Percentiles rank a stretch among this genome's conserved stretches.
Evolutionary conservation across 768 basidiomycete species (phyloP).

Genomic region (Tricholoma furcatifolium): DNA sequence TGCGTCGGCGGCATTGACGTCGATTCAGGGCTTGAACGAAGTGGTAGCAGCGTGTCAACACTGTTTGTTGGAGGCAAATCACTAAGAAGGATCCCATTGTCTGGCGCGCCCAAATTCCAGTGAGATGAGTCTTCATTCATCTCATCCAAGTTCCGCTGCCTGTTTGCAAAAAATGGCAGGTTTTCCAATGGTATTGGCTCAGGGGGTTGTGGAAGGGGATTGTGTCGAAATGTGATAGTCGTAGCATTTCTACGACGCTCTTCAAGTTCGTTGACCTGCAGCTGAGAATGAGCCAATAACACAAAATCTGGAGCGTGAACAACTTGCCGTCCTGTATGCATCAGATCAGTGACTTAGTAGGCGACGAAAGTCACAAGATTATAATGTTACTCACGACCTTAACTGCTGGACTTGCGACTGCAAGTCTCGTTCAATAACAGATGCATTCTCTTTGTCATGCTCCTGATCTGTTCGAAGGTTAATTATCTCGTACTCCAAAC

Average conservation of each 20-base stretch:
- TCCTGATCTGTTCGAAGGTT: slow-evolving; percentile 24
- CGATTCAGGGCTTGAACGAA: neutral
- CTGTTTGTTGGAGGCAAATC: neutral
- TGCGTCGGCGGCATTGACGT: neutral
- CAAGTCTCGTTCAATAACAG: slow-evolving; percentile 35
- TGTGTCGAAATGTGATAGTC: slow-evolving; percentile 31
- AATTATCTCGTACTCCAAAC: slow-evolving; percentile 29
- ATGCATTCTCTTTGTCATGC: slow-evolving; percentile 33
- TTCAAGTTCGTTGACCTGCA: slow-evolving; percentile 32
- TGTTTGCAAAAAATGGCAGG: slow-evolving; percentile 39
- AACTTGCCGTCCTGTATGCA: slow-evolving; percentile 18
- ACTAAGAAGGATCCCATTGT: neutral
- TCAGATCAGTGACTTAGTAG: neutral
- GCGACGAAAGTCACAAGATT: neutral
- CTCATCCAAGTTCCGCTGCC: slow-evolving; percentile 3
- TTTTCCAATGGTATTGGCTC: slow-evolving; percentile 47
- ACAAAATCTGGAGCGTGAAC: neutral
- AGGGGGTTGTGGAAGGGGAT: slow-evolving; percentile 59
- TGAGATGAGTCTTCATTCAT: neutral
- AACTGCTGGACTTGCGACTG: slow-evolving; percentile 30
- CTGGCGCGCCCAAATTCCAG: neutral
- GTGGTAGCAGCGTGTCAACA: slow-evolving; percentile 1
- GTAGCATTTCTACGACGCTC: slow-evolving; percentile 30
- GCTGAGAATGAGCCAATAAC: neutral
- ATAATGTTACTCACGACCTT: slow-evolving; percentile 24